Evolutionary conservation across 805 yeast species (phyloP).

Genomic region (Komagataella populi): DNA sequence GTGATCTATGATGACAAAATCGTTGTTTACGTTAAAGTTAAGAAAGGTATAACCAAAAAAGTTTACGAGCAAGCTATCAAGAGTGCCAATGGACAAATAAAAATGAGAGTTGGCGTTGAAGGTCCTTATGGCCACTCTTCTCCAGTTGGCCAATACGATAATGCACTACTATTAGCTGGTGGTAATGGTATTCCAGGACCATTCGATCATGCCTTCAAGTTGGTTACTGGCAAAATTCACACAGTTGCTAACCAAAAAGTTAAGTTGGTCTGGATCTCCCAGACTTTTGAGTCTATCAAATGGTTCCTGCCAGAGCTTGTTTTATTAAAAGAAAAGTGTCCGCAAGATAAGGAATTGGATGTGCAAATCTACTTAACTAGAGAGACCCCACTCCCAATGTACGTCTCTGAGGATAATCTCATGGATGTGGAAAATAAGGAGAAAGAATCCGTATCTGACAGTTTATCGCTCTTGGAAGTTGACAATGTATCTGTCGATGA

Average conservation of each 20-base stretch:
- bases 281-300: constrained; percentile 33
- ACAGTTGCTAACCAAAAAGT: constrained; percentile 14
- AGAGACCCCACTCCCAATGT: constrained; percentile 7
- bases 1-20: constrained; percentile 26
- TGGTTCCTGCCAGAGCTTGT: constrained; percentile 34
- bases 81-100: constrained; percentile 13
- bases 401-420: background rate
- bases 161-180: constrained; percentile 51
- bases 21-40: constrained; percentile 32
- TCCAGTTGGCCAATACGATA: constrained; percentile 34
- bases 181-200: constrained; percentile 65
- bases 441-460: background rate
- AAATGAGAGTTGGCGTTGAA: constrained; percentile 31
- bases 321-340: constrained; percentile 12
- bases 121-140: constrained; percentile 58
- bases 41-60: constrained; percentile 42
- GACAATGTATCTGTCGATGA: constrained; percentile 13
- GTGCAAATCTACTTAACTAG: constrained; percentile 25
- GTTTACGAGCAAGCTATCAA: constrained; percentile 18
- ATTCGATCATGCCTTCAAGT: constrained; percentile 20
- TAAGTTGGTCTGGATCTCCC: constrained; percentile 51
- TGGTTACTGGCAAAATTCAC: constrained; percentile 13
- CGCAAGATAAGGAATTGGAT: constrained; percentile 10
- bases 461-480: background rate
- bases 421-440: background rate